Evolutionary conservation across 176 grass and related monocot genomes (phyloP).

Genomic region (Oryza glaberrima): DNA sequence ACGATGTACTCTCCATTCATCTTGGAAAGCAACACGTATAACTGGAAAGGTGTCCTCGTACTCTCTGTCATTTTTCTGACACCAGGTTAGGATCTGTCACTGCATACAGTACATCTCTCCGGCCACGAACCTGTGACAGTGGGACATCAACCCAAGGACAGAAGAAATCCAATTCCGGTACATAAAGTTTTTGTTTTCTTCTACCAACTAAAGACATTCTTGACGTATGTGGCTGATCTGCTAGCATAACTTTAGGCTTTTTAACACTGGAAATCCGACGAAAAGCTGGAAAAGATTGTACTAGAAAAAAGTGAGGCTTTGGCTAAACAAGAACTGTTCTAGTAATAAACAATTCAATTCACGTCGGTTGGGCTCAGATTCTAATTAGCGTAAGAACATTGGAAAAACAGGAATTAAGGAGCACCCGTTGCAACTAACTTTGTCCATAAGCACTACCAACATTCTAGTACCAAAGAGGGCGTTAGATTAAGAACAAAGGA

Average conservation of each 20-base stretch:
- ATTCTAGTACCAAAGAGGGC: slow-evolving; percentile 26
- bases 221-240: neutral
- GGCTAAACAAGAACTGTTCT: neutral
- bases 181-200: neutral
- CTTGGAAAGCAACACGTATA: slow-evolving; percentile 4
- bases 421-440: slow-evolving; percentile 25
- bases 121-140: neutral
- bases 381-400: slow-evolving; percentile 19
- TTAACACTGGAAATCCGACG: neutral
- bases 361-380: neutral
- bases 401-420: slow-evolving; percentile 15
- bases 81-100: neutral
- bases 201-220: neutral
- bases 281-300: slow-evolving; percentile 10
- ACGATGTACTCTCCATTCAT: neutral
- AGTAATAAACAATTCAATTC: no score
- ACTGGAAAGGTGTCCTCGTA: neutral
- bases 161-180: neutral
- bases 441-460: slow-evolving; percentile 9
- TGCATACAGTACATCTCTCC: neutral
- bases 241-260: neutral
- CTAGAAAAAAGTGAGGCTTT: neutral
- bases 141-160: neutral
- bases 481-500: slow-evolving; percentile 36
- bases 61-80: neutral